Evolutionary conservation across 805 yeast species (phyloP), one percentile per base, ranked within the genome.

Genomic region (Cyberlindnera xishuangbannaensis): DNA sequence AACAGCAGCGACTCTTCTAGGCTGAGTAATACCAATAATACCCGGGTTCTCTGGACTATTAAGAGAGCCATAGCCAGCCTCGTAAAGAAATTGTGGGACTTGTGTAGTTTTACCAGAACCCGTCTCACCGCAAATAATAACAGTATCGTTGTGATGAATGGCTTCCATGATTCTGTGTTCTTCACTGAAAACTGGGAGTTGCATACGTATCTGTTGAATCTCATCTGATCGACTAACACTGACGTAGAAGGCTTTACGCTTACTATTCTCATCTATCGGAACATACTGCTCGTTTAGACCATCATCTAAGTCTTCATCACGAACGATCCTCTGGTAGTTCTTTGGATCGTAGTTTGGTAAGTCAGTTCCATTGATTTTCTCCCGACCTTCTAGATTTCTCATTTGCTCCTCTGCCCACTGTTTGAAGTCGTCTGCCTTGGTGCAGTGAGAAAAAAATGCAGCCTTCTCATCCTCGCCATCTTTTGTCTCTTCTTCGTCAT

Each of bases 71-170:
- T 81, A 90, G 2, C 97, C 97, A 1, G 95, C 76, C 59, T 92
- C 99, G 52, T 78, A 86, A 28, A 92, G 60, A 51, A 92, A 92
- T 55, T 92, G 99, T 0, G 99, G 98, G 5, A 92, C 88, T 60
- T 92, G 99, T 0, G 99, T 92, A 2, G 98, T 92, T 57, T 92
- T 92, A 60, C 98, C 98, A 3, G 97, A 87, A 48, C 98, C 98
- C 1, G 98, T 92, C 50, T 88, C 97, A 67, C 98, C 98, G 63
- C 97, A 90, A 17, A 92, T 69, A 11, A 92, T 80, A 0, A 88
- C 77, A 40, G 90, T 82, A 50, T 88, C 96, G 51, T 90, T 83
- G 50, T 90, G 94, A 53, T 83, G 84, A 31, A 92, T 73, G 1
- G 96, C 95, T 55, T 92, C 99, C 97, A 92, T 86, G 31, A 92